phyloP scores from a whole-genome alignment of 2,329 filamentous ascomycete species.

The Pestalotiopsis sp. region DNA sequence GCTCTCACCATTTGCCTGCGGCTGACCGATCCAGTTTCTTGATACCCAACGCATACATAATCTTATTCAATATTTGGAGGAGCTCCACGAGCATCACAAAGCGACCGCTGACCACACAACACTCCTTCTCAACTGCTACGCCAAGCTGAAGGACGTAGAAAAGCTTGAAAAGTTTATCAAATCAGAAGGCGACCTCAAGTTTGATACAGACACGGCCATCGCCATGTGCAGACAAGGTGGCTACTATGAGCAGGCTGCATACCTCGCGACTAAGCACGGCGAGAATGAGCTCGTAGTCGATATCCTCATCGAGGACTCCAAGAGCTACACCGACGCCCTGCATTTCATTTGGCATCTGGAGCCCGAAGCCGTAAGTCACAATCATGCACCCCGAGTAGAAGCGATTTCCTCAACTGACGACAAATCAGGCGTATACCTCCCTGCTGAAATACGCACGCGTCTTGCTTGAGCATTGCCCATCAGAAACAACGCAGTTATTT shows the following conservation, averaged over 20 bases:
- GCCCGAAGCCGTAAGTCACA: slow-evolving; percentile 66
- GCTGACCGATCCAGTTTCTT: slow-evolving; percentile 66
- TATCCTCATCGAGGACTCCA: slow-evolving; percentile 93
- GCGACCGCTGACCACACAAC: slow-evolving; percentile 97
- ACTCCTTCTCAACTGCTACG: slow-evolving; percentile 92
- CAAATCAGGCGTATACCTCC: slow-evolving; percentile 73
- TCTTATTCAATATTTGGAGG: slow-evolving; percentile 94
- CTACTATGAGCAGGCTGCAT: slow-evolving; percentile 95
- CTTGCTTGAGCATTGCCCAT: slow-evolving; percentile 82
- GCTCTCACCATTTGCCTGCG: not conserved
- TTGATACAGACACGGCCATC: slow-evolving; percentile 96
- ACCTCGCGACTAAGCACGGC: slow-evolving; percentile 89
- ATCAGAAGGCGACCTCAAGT: slow-evolving; percentile 90
- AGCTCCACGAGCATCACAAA: slow-evolving; percentile 90
- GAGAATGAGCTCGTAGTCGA: slow-evolving; percentile 94
- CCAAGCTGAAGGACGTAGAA: slow-evolving; percentile 94
- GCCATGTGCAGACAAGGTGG: slow-evolving; percentile 96
- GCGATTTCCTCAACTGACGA: slow-evolving; percentile 33
- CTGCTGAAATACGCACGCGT: slow-evolving; percentile 96
- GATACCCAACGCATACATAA: slow-evolving; percentile 98
- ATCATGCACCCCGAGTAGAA: not conserved
- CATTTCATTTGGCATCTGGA: slow-evolving; percentile 90
- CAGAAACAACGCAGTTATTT: slow-evolving; percentile 83
- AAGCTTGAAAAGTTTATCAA: slow-evolving; percentile 98
- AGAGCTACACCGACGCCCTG: slow-evolving; percentile 84